These are phyloP conservation scores for Naganishia randhawae DNA, from an alignment of 768 basidiomycete species.

Conservation along the genomic window DNA sequence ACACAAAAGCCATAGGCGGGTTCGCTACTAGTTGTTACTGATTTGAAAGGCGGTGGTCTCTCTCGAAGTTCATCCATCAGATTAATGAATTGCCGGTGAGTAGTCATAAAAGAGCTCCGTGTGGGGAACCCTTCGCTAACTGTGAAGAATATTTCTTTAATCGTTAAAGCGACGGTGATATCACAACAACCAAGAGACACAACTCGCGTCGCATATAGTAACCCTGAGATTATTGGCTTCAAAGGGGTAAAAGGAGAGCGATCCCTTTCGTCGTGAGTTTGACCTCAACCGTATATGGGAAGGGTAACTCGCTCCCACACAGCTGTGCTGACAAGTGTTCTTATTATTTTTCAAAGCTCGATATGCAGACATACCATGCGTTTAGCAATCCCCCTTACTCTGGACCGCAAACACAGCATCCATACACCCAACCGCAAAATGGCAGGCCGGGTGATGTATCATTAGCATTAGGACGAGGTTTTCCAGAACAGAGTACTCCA, in stretches of 20 bases:
- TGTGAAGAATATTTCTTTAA: no score
- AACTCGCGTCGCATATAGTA: not conserved
- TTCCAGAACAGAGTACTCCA: not conserved
- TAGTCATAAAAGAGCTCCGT: no score
- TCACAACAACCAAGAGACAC: not conserved
- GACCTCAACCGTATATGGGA: no score
- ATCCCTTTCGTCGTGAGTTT: not conserved
- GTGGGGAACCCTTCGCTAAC: no score
- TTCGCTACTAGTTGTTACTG: no score
- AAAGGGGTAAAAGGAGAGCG: not conserved
- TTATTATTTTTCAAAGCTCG: not conserved
- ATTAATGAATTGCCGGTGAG: no score
- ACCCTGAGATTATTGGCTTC: not conserved
- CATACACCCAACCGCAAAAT: not conserved
- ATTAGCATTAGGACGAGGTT: not conserved
- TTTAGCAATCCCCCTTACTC: not conserved
- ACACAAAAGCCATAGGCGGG: no score
- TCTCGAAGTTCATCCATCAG: no score
- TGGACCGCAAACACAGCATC: not conserved
- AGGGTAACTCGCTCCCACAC: not conserved
- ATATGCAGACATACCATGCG: not conserved
- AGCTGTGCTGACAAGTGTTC: not conserved
- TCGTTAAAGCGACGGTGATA: no score
- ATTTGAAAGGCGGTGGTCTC: no score
- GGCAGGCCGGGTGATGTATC: not conserved